Evolutionary conservation across 176 grass and related monocot genomes (phyloP), one percentile per base, ranked within the genome.

Genomic region (Thalia dealbata): DNA sequence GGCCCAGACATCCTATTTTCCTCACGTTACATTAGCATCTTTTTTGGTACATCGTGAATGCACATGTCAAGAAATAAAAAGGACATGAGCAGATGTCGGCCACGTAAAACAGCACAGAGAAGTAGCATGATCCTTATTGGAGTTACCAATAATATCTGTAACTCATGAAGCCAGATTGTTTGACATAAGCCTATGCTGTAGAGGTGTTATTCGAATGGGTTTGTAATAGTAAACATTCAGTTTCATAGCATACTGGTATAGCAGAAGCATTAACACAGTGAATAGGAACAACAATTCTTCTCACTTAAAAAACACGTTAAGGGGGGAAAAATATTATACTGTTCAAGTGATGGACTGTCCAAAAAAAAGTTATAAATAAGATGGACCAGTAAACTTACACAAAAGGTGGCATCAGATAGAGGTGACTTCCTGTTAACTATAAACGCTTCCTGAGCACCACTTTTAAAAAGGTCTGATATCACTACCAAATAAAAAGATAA

Each of bases 401-500:
- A 86, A 29, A 88, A 88, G 78, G 91, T 82, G 67, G 77, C 28
- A 70, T 88, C 86, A 38, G 88, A 96, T 4, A 91, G 15, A 76
- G 76, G 80, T 56, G 92, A 96, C 76, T 87, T 96, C 80, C 79
- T 91, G 15, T 79, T 61, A 46, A 89, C 52, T 24, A 91, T 52
- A 64, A 81, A 55, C 61, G 16, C 61, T 18, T 80, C 69, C 22
- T 67, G 48, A 43, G 67, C 42, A 25, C 77, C 65, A 32, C 84
- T 67, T 23, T 43, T 84, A 79, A 91, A 91, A 74, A 91, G 79
- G 65, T 78, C 81, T 64, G 92, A 96, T 43, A 96, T 4, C 67
- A 82, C 72, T 51, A 91, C 32, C 55, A 96, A 50, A 67, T 91
- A 88, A 59, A 91, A 96, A 0, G 92, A 96, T 59, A 96, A 70